phyloP scores from a whole-genome alignment of 257 asterid genomes.

The Avicennia marina region DNA sequence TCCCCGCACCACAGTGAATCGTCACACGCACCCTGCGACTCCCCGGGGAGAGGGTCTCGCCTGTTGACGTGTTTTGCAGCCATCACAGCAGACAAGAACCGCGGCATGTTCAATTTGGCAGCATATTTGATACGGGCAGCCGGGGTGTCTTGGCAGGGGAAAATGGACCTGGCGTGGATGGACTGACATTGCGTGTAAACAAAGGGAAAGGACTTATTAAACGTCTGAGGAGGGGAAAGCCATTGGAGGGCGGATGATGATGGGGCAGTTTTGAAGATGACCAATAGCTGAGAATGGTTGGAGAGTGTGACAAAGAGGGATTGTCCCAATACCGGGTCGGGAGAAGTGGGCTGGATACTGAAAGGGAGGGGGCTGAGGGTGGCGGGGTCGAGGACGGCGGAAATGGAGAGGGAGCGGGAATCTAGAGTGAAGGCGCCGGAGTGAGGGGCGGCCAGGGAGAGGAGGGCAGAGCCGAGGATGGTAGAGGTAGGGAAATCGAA shows the following conservation, averaged over 20 bases:
- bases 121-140: slow-evolving; percentile 69
- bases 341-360: slow-evolving; percentile 31
- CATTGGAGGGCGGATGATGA: slow-evolving; percentile 86
- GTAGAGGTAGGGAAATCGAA: slow-evolving; percentile 80
- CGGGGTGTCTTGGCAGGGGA: slow-evolving; percentile 98
- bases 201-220: slow-evolving; percentile 66
- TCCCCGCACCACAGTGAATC: slow-evolving; percentile 74
- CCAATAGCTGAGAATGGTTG: slow-evolving; percentile 46
- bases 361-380: slow-evolving; percentile 51
- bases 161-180: slow-evolving; percentile 89
- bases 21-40: slow-evolving; percentile 53
- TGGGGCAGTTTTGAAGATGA: slow-evolving; percentile 50
- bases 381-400: slow-evolving; percentile 52
- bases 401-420: slow-evolving; percentile 65
- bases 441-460: slow-evolving; percentile 60
- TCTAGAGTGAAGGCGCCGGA: slow-evolving; percentile 72
- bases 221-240: slow-evolving; percentile 87
- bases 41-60: slow-evolving; percentile 47
- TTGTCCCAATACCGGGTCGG: slow-evolving; percentile 59
- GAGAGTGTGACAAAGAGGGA: slow-evolving; percentile 48
- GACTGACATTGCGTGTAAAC: slow-evolving; percentile 94
- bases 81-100: slow-evolving; percentile 72
- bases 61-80: slow-evolving; percentile 59
- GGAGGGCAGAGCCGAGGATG: slow-evolving; percentile 60
- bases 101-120: slow-evolving; percentile 70